phyloP scores from a whole-genome alignment of 2,329 filamentous ascomycete genomes.

The Aspergillus felis region DNA sequence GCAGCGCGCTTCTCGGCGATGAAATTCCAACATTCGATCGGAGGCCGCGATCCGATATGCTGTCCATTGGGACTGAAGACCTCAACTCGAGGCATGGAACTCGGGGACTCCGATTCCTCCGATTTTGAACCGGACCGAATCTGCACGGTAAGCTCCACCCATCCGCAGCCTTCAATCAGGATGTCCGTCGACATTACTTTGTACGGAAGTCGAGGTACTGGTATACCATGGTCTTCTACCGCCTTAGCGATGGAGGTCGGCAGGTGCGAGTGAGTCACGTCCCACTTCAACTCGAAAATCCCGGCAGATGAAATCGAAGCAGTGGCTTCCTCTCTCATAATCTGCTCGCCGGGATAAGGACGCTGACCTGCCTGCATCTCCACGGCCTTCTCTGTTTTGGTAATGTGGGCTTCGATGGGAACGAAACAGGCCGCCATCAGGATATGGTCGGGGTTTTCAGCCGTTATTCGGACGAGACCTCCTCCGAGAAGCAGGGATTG shows the following conservation, averaged over 20 bases:
- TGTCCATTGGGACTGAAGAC: constrained; percentile 82
- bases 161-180: constrained; percentile 86
- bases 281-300: constrained; percentile 68
- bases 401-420: constrained; percentile 71
- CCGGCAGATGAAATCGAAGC: constrained; percentile 66
- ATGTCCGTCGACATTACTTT: constrained; percentile 77
- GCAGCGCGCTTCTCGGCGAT: constrained; percentile 28
- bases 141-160: constrained; percentile 84
- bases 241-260: constrained; percentile 67
- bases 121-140: constrained; percentile 55
- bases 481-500: constrained; percentile 81
- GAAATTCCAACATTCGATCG: constrained; percentile 34
- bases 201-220: constrained; percentile 60
- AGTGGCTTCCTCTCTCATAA: constrained; percentile 57
- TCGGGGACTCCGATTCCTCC: constrained; percentile 28
- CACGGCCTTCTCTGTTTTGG: constrained; percentile 73
- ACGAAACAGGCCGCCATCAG: constrained; percentile 86
- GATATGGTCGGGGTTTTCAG: constrained; percentile 59
- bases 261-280: constrained; percentile 76
- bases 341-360: constrained; percentile 58
- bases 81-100: constrained; percentile 62
- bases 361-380: constrained; percentile 64
- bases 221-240: constrained; percentile 60
- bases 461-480: constrained; percentile 83
- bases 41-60: constrained; percentile 55